A percentile compares a stretch with the other conserved stretches of the same genome.
These are phyloP conservation scores for Herpotrichia juniperi DNA, from an alignment of 2,329 filamentous ascomycete species.

Conservation along the genomic window DNA sequence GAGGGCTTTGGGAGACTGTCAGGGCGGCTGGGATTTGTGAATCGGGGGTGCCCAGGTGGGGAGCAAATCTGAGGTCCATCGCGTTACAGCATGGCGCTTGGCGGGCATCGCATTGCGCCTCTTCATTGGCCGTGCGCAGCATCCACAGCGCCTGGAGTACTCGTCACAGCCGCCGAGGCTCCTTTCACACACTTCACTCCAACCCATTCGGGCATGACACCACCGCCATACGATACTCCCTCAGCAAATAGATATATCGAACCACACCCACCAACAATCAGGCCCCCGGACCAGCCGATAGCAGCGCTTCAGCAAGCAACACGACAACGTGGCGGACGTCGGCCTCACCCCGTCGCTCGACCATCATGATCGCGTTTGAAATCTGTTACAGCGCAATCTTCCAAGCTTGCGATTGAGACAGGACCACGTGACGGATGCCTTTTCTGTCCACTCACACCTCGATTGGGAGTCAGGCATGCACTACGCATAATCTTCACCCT, in stretches of 20 bases:
- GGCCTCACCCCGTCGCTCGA: constrained; percentile 18
- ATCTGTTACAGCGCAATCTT: constrained; percentile 45
- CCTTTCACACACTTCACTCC: constrained; percentile 25
- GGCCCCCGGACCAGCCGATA: constrained; percentile 11
- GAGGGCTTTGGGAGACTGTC: constrained; percentile 32
- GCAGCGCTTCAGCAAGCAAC: constrained; percentile 16
- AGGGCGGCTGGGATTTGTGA: constrained; percentile 43
- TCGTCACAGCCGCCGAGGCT: constrained; percentile 12
- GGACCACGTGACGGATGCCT: constrained; percentile 38
- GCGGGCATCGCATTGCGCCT: constrained; percentile 27
- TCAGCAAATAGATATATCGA: constrained; percentile 17
- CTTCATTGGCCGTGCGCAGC: constrained; percentile 38
- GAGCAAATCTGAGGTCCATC: constrained; percentile 43
- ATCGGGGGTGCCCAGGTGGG: constrained; percentile 42
- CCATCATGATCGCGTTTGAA: constrained; percentile 37
- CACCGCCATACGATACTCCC: constrained; percentile 27
- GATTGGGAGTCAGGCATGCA: constrained; percentile 37
- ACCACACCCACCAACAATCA: constrained; percentile 12
- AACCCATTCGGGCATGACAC: constrained; percentile 34
- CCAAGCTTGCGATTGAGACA: constrained; percentile 40
- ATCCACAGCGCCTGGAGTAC: constrained; percentile 38
- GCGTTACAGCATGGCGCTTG: constrained; percentile 43
- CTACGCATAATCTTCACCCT: constrained; percentile 37
- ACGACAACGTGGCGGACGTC: constrained; percentile 6
- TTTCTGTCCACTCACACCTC: constrained; percentile 25